Base-by-base conservation (phyloP, 805 yeast species). In the Gaillardinia entomophila region DNA sequence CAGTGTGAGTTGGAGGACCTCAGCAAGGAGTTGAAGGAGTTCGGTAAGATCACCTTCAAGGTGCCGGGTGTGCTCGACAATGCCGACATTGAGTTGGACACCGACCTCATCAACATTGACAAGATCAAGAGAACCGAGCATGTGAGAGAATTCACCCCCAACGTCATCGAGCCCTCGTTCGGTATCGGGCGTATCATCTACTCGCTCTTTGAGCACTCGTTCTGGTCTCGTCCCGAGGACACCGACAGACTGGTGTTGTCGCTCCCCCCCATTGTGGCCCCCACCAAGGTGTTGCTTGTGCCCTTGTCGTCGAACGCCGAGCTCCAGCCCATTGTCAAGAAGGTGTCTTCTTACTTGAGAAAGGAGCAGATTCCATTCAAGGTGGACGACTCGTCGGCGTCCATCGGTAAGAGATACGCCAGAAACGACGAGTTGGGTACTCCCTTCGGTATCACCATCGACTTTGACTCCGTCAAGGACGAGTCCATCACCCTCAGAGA, bases 391-490 rank as follows among this genome's bases (percentile, higher is more conserved):
- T 87, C 97, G 7, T 84, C 95, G 46, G 97, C 96, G 14, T 85
- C 97, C 20, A 92, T 90, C 51, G 98, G 98, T 68, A 86, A 89
- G 71, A 82, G 98, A 68, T 90, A 90, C 54, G 88, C 98, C 43
- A 85, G 98, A 71, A 90, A 90, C 62, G 98, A 90, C 64, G 98
- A 90, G 70, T 75, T 90, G 55, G 98, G 98, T 63, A 92, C 97
- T 34, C 98, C 98, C 49, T 92, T 92, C 58, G 98, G 98, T 60
- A 78, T 90, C 63, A 90, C 98, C 43, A 83, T 90, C 49, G 98
- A 90, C 63, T 90, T 92, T 61, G 97, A 90, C 44, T 81, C 95
- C 34, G 75, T 84, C 41, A 76, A 82, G 56, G 97, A 90, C 56
- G 76, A 77, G 31, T 80, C 96, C 11, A 84, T 90, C 45, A 90